Evolutionary conservation across 768 basidiomycete genomes (phyloP), one percentile per base, ranked within the genome.

Genomic region (Leccinum boreale): DNA sequence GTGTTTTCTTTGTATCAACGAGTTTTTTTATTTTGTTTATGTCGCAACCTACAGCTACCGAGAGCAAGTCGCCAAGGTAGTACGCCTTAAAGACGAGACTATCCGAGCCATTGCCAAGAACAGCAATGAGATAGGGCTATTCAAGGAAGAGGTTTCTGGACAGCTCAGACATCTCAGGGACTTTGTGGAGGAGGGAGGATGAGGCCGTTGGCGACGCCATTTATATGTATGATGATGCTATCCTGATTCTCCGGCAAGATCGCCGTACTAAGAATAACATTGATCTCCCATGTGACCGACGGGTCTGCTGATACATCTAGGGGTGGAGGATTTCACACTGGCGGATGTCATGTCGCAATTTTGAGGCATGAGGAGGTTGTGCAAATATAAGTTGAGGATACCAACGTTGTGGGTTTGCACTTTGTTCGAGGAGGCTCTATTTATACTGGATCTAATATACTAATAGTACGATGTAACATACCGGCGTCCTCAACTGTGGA

Each of bases 61-160:
- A 62, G 90, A 92, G 66, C 90, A 92, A 65, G 73, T 89, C 12
- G 89, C 89, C 59, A 89, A 87, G 65, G 83, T 89, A 21, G 79
- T 81, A 49, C 81, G 89, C 50, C 68, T 92, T 28, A 87, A 84
- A 62, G 90, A 93, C 55, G 90, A 91, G 64, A 91, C 89, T 0
- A 81, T 90, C 47, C 84, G 89, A 0, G 87, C 86, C 17, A 90
- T 93, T 58, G 82, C 89, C 57, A 92, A 91, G 78, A 91, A 86
- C 70, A 88, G 87, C 65, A 89, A 87, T 60, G 91, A 92, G 60
- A 89, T 92, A 35, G 87, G 85, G 15, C 79, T 84, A 65, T 92
- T 92, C 77, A 91, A 91, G 72, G 83, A 87, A 54, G 87, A 87
- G 58, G 84, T 91, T 12, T 88, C 89, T 45, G 81, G 81, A 54